Evolutionary conservation across 345 rosid genomes (phyloP).

Genomic region (Isatis tinctoria): DNA sequence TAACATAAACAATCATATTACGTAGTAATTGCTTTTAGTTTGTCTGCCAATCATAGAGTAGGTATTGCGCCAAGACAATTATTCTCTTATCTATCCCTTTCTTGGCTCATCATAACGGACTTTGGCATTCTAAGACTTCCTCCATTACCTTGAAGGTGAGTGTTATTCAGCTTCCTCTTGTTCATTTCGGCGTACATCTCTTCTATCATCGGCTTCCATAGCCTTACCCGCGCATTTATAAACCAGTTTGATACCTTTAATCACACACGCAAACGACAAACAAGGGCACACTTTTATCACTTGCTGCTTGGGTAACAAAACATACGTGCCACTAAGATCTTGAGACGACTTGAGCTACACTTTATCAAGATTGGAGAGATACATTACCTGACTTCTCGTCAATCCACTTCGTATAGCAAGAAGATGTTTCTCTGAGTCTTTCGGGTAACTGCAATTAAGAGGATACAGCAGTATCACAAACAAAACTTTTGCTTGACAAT

Average conservation of each 20-base stretch:
- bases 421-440: slow-evolving; percentile 94
- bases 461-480: background rate
- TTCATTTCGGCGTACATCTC: slow-evolving; percentile 93
- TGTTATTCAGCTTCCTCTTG: slow-evolving; percentile 40
- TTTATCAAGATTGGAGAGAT: background rate
- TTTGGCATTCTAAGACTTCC: slow-evolving; percentile 15
- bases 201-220: slow-evolving; percentile 99
- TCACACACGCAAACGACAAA: slow-evolving; percentile 4
- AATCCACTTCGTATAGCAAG: slow-evolving; percentile 90
- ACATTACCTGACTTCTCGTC: slow-evolving; percentile 85
- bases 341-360: background rate
- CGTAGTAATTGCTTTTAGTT: background rate
- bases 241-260: slow-evolving; percentile 91
- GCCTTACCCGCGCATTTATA: slow-evolving; percentile 91
- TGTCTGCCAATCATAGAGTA: background rate
- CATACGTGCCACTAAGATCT: background rate
- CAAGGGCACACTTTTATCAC: background rate
- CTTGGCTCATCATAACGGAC: slow-evolving; percentile 29
- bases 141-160: slow-evolving; percentile 36
- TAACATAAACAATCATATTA: slow-evolving; percentile 13
- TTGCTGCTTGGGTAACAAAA: background rate
- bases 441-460: slow-evolving; percentile 61
- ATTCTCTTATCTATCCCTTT: slow-evolving; percentile 8
- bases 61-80: background rate
- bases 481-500: background rate